Base-by-base conservation (phyloP, 225 moss, liverwort and hornwort species). In the Anthoceros angustus region DNA sequence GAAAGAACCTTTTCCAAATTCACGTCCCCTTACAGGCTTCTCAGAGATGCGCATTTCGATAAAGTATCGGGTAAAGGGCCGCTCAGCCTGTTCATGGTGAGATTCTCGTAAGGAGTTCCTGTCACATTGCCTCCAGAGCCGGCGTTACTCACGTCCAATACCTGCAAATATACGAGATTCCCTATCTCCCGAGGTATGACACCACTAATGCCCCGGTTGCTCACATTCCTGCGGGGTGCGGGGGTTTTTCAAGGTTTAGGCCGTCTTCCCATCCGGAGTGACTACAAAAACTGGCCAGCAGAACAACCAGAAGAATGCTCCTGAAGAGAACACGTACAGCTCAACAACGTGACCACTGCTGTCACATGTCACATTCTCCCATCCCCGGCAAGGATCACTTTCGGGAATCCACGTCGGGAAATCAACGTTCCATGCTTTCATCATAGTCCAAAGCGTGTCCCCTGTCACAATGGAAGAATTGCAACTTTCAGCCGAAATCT, bases 141-240 rank as follows among this genome's bases (percentile, higher is more conserved):
- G 5, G 9, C 9, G 75, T 64, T 78, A 71, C 80, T 73, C 42
- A 81, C 69, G 64, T 81, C 80, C 72, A 81, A 67, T 16, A 49
- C 41, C 23, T 65, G 41, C 71, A 81, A 46, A 40, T 63, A 68
- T 32, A 66, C 70, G 32, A 78, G 63, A 70, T 15, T 65, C 24
- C 80, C 80, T 12, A 78, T 75, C 71, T 72, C 71, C 2, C 16
- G 25, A 0, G 80, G 77, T 50, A 81, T 25, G 6, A 43, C 62
- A 42, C 69, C 69, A 23, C 41, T 70, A 8, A 70, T 18, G 10
- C 63, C 63, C 62, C 41, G 69, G 8, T 70, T 26, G 23, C 42
- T 41, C 39, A 63, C 41, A n/a, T 63, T 63, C 69, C 69, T 70
- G 69, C 55, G 14, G 16, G 7, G n/a, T 55, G 7, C 18, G 55